Percentiles rank a stretch among this genome's conserved stretches.
Evolutionary conservation across 83 land plant genomes (phyloP).

Genomic region (Diphasiastrum complanatum): DNA sequence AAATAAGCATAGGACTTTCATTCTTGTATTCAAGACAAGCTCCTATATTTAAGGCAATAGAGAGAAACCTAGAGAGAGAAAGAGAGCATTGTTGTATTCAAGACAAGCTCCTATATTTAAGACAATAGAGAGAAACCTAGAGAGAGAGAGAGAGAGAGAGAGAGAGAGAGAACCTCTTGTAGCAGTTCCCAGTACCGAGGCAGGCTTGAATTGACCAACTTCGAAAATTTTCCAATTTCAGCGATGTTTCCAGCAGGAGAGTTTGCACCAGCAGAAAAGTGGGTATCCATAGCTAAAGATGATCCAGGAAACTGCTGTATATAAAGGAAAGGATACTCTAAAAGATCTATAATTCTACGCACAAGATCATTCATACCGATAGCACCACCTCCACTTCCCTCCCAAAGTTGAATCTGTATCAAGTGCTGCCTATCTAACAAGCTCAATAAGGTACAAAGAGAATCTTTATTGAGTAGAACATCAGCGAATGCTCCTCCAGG

Average conservation of each 20-base stretch:
- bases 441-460: slow-evolving; percentile 43
- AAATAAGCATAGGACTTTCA: no score
- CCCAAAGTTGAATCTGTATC: slow-evolving; percentile 58
- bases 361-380: slow-evolving; percentile 55
- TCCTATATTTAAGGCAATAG: no score
- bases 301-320: slow-evolving; percentile 50
- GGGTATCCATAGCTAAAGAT: slow-evolving; percentile 55
- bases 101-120: no score
- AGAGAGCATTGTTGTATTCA: no score
- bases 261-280: slow-evolving; percentile 47
- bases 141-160: no score
- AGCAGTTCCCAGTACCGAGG: slow-evolving; percentile 66
- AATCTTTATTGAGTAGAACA: slow-evolving; percentile 51
- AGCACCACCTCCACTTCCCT: slow-evolving; percentile 76
- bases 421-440: slow-evolving; percentile 65
- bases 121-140: no score
- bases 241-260: slow-evolving; percentile 57
- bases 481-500: slow-evolving; percentile 69
- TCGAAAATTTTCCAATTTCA: slow-evolving; percentile 54
- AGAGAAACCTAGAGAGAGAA: no score
- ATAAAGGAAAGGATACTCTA: slow-evolving; percentile 82
- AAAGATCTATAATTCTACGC: slow-evolving; percentile 55
- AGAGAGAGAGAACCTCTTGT: slow-evolving; percentile 51
- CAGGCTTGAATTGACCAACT: slow-evolving; percentile 56
- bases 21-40: no score